Evolutionary conservation across 1,284 basidiomycete species (phyloP).

Genomic region (Caloboletus inedulis): DNA sequence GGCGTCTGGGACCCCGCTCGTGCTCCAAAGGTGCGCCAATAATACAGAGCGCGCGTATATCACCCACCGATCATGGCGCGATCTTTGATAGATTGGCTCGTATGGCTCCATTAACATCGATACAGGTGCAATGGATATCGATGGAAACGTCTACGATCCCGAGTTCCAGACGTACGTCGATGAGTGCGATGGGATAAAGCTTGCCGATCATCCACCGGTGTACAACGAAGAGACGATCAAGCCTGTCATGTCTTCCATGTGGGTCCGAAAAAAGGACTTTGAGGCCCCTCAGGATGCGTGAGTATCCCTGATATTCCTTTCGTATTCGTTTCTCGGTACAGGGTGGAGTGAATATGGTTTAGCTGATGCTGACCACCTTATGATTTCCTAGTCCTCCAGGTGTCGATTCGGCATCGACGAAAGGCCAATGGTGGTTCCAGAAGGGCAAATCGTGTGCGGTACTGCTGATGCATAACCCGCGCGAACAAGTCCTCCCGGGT

Average conservation of each 20-base stretch:
- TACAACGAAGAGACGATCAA: slow-evolving; percentile 1
- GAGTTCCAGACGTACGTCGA: background rate
- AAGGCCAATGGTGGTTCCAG: slow-evolving; percentile 17
- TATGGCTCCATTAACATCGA: background rate
- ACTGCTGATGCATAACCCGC: slow-evolving; percentile 14
- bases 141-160: background rate
- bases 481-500: slow-evolving; percentile 15
- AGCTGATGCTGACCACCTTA: background rate
- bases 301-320: background rate
- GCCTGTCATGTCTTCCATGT: slow-evolving; percentile 10
- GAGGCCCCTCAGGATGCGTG: slow-evolving; percentile 5
- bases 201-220: background rate
- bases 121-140: background rate
- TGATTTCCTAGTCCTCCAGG: background rate
- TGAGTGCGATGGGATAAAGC: background rate
- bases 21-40: background rate
- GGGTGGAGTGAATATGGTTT: background rate
- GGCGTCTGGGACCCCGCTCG: background rate
- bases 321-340: background rate
- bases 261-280: slow-evolving; percentile 15
- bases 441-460: slow-evolving; percentile 3
- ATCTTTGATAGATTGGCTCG: background rate
- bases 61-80: background rate
- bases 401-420: slow-evolving; percentile 7
- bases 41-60: background rate